Percentiles rank a stretch among this genome's conserved stretches.
phyloP scores from a whole-genome alignment of 2,329 filamentous ascomycete genomes.

The Phymatotrichopsis omnivora region DNA sequence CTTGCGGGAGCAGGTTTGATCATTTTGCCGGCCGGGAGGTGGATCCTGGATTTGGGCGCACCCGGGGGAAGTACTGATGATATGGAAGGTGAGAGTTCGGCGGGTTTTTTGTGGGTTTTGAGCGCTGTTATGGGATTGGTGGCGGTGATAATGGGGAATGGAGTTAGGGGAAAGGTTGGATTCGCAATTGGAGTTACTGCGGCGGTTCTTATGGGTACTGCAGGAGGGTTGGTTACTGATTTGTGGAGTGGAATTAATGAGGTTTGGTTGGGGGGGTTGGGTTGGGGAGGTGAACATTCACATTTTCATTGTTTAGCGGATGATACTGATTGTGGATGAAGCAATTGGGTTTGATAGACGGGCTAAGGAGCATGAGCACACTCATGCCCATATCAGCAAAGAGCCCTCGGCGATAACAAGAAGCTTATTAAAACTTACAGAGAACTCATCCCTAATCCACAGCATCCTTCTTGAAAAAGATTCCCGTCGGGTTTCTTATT shows the following conservation, averaged over 20 bases:
- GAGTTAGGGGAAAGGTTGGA: conserved; percentile 13
- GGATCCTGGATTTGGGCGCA: conserved; percentile 13
- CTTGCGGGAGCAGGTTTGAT: conserved; percentile 8
- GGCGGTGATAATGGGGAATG: conserved; percentile 11
- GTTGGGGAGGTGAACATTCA: conserved; percentile 2
- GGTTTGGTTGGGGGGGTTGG: conserved; percentile 10
- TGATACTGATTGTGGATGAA: conserved; percentile 13
- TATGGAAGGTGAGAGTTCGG: not conserved
- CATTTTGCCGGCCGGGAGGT: conserved; percentile 1
- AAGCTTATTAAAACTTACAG: conserved; percentile 58
- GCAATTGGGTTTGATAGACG: conserved; percentile 24
- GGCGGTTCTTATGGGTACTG: no score
- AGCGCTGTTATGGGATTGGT: conserved; percentile 8
- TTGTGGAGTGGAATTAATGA: conserved; percentile 13
- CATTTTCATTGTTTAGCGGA: not conserved
- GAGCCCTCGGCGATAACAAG: conserved; percentile 58
- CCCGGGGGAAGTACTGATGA: not conserved
- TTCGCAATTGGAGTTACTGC: conserved; percentile 14
- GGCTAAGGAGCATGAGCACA: conserved; percentile 26
- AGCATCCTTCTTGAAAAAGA: conserved; percentile 84
- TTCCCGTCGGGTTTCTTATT: conserved; percentile 92
- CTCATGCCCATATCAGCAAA: conserved; percentile 19
- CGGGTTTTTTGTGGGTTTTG: conserved; percentile 12
- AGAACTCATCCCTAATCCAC: conserved; percentile 67
- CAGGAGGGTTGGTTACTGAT: no score